Base-by-base conservation (phyloP, 805 yeast species). In the Kodamaea hsintzibuensis region DNA sequence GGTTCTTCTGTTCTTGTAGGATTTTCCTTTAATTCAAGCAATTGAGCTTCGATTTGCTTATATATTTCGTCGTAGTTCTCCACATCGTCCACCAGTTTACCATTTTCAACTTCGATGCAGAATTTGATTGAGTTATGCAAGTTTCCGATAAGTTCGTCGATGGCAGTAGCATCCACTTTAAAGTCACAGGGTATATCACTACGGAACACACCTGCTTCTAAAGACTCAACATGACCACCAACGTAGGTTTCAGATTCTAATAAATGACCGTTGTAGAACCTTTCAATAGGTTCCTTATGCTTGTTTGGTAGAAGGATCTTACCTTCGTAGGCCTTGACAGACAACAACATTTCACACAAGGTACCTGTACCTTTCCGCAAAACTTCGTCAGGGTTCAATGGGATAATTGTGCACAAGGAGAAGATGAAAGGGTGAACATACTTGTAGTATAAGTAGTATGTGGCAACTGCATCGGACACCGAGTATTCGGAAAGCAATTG, bases 401-500 rank as follows among this genome's bases (percentile, higher is more conserved):
- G 99, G 71, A 95, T 84, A 67, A 95, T 96, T 10, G 96, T 91
- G 70, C 98, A 92, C 55, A 95, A 82, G 1, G 99, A 95, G 66
- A 95, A 91, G 60, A 95, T 88, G 73, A 95, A 95, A 1, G 98
- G 98, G 70, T 92, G 98, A 50, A 95, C 97, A 66, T 95, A 96
- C 71, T 95, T 95, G 84, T 88, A 92, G 74, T 92, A 95, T 46
- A 95, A 76, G 70, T 95, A 95, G 67, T 92, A 95, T 0, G 99
- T 95, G 3, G 99, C 99, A 40, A 96, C 99, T 10, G 99, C 99
- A 79, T 95, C 99, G 54, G 99, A 96, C 25, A 95, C 99, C 0
- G 99, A 96, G 70, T 95, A 95, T 67, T 96, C 99, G 0, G 99
- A 91, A 50, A 95, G 72, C 2, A 87, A 73, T 64, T 95, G 98